Conservation (phyloP, 2,329 filamentous ascomycete species). For the Coleophoma cylindrospora region DNA sequence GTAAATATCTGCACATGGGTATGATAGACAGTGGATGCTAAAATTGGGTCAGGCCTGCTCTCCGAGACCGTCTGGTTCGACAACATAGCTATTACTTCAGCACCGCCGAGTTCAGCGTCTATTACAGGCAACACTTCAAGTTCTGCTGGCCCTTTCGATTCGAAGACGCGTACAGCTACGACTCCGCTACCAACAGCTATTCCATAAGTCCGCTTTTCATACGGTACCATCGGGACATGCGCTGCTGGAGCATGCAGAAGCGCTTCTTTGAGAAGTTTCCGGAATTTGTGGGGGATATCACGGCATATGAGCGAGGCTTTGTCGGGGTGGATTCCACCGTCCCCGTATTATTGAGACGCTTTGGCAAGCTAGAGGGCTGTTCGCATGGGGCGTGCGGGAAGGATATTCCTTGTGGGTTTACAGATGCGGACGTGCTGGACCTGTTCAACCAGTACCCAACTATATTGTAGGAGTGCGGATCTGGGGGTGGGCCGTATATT, state of each 20-base stretch:
- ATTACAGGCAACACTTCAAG: slow-evolving; percentile 11
- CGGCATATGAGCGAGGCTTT: neutral
- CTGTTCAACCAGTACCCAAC: neutral
- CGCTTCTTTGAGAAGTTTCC: slow-evolving; percentile 13
- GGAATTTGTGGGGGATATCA: slow-evolving; percentile 7
- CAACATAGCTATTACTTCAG: slow-evolving; percentile 9
- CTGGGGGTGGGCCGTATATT: no score
- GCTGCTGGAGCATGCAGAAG: slow-evolving; percentile 9
- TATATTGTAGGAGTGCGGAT: neutral
- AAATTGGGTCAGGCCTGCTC: slow-evolving; percentile 4
- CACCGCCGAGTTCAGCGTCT: slow-evolving; percentile 6
- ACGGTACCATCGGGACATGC: slow-evolving; percentile 7
- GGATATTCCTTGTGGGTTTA: neutral
- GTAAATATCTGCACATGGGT: neutral
- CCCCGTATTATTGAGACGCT: neutral
- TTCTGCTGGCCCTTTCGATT: slow-evolving; percentile 13
- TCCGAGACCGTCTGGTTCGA: slow-evolving; percentile 11
- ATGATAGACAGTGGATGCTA: neutral
- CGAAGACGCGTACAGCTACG: slow-evolving; percentile 8
- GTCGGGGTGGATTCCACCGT: neutral
- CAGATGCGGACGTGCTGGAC: neutral
- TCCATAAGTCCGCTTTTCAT: slow-evolving; percentile 9
- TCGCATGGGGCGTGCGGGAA: neutral
- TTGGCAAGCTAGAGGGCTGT: neutral
- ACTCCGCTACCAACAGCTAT: slow-evolving; percentile 5